Conservation (phyloP, 2,329 filamentous ascomycete genomes). For the Ophiostoma sp. region DNA sequence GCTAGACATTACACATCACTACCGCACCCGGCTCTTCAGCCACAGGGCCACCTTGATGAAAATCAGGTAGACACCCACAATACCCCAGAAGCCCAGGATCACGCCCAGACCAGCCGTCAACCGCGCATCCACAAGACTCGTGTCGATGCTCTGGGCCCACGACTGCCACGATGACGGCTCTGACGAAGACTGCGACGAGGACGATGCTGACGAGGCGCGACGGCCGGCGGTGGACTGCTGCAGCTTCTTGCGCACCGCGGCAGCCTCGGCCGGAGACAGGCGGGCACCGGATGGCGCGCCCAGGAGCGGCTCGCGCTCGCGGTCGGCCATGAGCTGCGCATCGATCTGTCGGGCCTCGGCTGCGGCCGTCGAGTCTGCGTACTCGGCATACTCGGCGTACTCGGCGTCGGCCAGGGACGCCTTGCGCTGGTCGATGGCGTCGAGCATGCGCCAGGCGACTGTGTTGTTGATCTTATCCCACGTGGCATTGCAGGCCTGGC, state of each 20-base stretch:
- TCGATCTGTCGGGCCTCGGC: conserved; percentile 10
- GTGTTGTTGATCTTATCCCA: conserved; percentile 69
- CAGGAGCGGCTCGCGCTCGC: conserved; percentile 22
- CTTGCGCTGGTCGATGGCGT: conserved; percentile 46
- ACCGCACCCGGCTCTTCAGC: conserved; percentile 28
- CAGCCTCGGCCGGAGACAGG: conserved; percentile 1
- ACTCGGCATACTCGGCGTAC: conserved; percentile 23
- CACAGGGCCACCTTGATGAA: conserved; percentile 41
- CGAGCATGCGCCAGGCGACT: conserved; percentile 59
- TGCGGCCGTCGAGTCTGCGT: conserved; percentile 21
- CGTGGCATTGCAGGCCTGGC: conserved; percentile 57
- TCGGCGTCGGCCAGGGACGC: conserved; percentile 29
- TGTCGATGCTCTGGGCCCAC: conserved; percentile 39
- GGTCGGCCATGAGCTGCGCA: neutral
- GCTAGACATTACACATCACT: neutral
- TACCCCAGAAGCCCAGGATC: conserved; percentile 46
- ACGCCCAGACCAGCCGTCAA: conserved; percentile 43
- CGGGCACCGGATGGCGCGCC: conserved; percentile 20
- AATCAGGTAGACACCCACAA: conserved; percentile 46
- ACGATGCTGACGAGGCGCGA: conserved; percentile 37
- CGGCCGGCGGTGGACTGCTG: neutral
- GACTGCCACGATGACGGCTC: conserved; percentile 39
- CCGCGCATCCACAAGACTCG: conserved; percentile 41
- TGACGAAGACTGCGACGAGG: conserved; percentile 35
- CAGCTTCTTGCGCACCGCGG: conserved; percentile 16